Evolutionary conservation across 2,329 filamentous ascomycete genomes (phyloP), one percentile per base, ranked within the genome.

Genomic region (Verticillium alfalfae): DNA sequence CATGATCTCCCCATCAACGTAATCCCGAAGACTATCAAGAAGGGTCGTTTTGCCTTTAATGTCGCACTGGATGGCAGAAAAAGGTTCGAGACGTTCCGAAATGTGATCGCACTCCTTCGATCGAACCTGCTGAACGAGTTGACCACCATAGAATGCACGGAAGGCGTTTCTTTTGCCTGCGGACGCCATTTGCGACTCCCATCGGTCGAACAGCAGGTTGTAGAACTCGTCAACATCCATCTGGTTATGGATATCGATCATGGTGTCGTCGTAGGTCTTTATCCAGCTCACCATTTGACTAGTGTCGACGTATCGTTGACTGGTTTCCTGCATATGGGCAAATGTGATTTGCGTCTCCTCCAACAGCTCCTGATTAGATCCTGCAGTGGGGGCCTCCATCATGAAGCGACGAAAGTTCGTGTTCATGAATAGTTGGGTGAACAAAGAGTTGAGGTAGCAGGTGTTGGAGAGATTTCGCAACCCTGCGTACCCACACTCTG

Each of bases 191-290:
- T 97, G 92, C 9, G 86, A 85, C 71, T 99, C 96, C 85, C 93
- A 93, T 34, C 93, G 86, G 73, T 96, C 93, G 68, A 98, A 95
- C 0, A 99, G 83, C 5, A 97, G 83, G 69, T 95, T 97, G 78
- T 96, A 98, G 72, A 98, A 99, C 72, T 97, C 93, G 68, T 98
- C 95, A 5, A 97, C 95, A 71, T 99, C 95, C 92, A 99, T 98
- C 74, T 99, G 95, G 63, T 91, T 87, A 61, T 88, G 87, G 34
- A 96, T 88, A 73, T 98, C 93, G 65, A 99, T 96, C 16, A 85
- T 82, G 2, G 87, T 84, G 62, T 93, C 90, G 39, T 96, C 92
- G 62, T 93, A 94, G 0, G 90, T 94, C 67, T 87, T 89, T 69
- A 98, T 92, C 49, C 87, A 88, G 38, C 82, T 81, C 15, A 95